A percentile compares a stretch with the other conserved stretches of the same genome.
phyloP scores from a whole-genome alignment of 257 asterid species.

The Solanum dulcamara region DNA sequence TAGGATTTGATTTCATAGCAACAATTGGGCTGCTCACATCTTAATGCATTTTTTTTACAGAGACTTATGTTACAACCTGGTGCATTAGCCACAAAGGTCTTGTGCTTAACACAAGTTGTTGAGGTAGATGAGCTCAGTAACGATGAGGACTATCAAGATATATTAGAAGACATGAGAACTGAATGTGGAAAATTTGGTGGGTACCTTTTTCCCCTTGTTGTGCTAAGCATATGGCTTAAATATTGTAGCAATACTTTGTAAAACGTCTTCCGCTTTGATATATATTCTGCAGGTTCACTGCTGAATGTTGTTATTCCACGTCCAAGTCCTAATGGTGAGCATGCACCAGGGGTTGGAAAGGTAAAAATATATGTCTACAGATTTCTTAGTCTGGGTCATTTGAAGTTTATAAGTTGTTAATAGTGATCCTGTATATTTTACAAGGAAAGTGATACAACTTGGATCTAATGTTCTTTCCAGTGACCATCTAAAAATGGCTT shows the following conservation, averaged over 20 bases:
- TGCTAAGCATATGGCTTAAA: not conserved
- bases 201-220: not conserved
- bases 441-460: not conserved
- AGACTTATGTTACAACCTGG: slow-evolving; percentile 56
- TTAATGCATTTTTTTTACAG: slow-evolving; percentile 28
- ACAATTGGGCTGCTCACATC: not conserved
- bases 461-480: not conserved
- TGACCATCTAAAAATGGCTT: not conserved
- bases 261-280: not conserved
- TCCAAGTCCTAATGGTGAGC: slow-evolving; percentile 57
- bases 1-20: not conserved
- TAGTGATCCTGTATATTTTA: not conserved
- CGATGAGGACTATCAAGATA: slow-evolving; percentile 74
- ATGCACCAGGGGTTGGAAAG: slow-evolving; percentile 87
- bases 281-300: slow-evolving; percentile 50
- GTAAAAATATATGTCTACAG: slow-evolving; percentile 21
- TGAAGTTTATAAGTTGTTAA: not conserved
- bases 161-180: slow-evolving; percentile 75
- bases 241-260: slow-evolving; percentile 8
- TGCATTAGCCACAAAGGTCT: slow-evolving; percentile 59
- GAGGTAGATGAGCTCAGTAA: slow-evolving; percentile 58
- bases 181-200: slow-evolving; percentile 75
- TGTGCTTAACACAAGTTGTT: slow-evolving; percentile 74
- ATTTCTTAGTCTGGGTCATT: not conserved
- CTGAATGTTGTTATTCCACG: slow-evolving; percentile 80